Evolutionary conservation across 1,139 yeast species (phyloP), one percentile per base, ranked within the genome.

Genomic region (Martiniozyma asiatica): DNA sequence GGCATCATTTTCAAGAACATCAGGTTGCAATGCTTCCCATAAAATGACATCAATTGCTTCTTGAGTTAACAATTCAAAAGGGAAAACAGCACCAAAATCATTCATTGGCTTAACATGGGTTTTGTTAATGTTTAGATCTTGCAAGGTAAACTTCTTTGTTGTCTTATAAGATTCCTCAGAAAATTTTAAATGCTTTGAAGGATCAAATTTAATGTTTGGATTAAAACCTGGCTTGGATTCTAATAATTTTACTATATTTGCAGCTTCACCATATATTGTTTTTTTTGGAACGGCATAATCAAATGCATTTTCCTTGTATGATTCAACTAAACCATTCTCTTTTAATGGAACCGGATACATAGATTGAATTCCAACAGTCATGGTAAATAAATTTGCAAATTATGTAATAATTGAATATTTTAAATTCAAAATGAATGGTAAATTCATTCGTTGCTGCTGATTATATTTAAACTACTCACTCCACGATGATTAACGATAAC

Each of bases 11-110:
- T 43, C 37, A 17, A 56, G 30, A 8, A 48, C 40, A 5, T 48
- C 36, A 3, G 44, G 40, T 36, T 49, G 51, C 22, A 56, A 41
- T 1, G 51, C 47, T 41, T 56, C 61, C 55, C 57, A 56, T 27
- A 53, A 43, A 39, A 56, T 41, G 42, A 55, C 53, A 35, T 54
- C 50, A 30, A 53, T 50, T 8, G 60, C 60, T 38, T 55, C 59
- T 33, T 48, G 44, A 4, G 56, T 42, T 26, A 56, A 42, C 14
- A 56, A 37, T 14, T 59, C 58, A 32, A 56, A 56, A 11, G 60
- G 61, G 26, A 45, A 50, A 8, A 51, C 42, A 5, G 53, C 58
- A 5, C 51, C 61, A 29, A 54, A 41, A 22, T 50, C 47, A 14
- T 50, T 42, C 5, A 51, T 36, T 1, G 55, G 48, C 8, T 44